These are phyloP conservation scores for Penicillium salamii DNA, from an alignment of 495 filamentous ascomycete genomes.

Conservation along the genomic window DNA sequence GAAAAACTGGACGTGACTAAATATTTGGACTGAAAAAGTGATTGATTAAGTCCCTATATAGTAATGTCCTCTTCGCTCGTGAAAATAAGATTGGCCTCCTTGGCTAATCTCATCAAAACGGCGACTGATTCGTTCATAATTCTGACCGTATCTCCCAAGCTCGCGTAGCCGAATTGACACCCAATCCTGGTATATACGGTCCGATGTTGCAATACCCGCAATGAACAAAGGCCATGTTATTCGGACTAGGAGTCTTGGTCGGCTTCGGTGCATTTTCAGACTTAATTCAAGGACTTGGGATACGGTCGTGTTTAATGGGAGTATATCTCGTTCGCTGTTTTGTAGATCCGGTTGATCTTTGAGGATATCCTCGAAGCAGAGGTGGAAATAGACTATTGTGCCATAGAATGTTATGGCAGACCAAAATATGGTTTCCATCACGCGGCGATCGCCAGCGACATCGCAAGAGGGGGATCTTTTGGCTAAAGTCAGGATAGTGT, in stretches of 20 bases:
- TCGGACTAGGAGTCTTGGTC: constrained; percentile 25
- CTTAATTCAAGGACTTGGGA: constrained; percentile 25
- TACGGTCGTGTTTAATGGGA: constrained; percentile 21
- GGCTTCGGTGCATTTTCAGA: constrained; percentile 29
- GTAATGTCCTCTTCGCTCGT: not conserved
- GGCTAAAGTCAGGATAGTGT: constrained; percentile 23
- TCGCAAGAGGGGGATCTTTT: constrained; percentile 22
- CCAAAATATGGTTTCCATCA: constrained; percentile 33
- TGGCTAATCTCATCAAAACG: constrained; percentile 29
- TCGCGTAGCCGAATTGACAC: constrained; percentile 31
- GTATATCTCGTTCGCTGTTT: constrained; percentile 2
- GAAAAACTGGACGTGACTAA: no score
- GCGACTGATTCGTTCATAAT: constrained; percentile 19
- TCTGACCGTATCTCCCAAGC: constrained; percentile 29
- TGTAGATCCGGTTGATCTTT: constrained; percentile 4
- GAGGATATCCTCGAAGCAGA: constrained; percentile 22
- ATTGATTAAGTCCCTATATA: not conserved
- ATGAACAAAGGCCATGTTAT: constrained; percentile 33
- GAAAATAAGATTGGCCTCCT: constrained; percentile 16
- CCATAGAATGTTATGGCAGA: constrained; percentile 31
- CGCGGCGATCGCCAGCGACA: constrained; percentile 15
- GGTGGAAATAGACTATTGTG: constrained; percentile 28
- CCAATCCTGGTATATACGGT: constrained; percentile 34
- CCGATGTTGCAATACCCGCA: constrained; percentile 30
- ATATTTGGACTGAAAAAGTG: no score